A percentile compares a stretch with the other conserved stretches of the same genome.
Evolutionary conservation across 2,329 filamentous ascomycete species (phyloP).

Genomic region (Penicillium sp.): DNA sequence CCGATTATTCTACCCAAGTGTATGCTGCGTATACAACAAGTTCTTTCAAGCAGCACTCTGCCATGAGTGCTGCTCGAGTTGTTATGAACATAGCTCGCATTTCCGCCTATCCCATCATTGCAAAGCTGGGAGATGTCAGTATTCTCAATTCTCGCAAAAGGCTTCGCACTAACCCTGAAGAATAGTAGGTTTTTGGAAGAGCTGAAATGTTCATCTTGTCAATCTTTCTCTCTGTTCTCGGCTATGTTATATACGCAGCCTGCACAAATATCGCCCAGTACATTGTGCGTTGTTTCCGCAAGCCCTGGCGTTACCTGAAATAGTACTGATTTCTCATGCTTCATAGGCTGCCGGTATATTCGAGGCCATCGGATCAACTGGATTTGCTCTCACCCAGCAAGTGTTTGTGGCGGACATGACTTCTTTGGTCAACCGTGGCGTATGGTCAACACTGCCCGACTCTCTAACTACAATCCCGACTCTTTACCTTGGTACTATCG

Average conservation of each 20-base stretch:
- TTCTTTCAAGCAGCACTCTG: slow-evolving; percentile 26
- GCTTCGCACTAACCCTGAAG: not conserved
- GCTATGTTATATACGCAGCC: slow-evolving; percentile 60
- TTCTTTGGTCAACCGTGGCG: slow-evolving; percentile 59
- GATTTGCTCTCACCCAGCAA: slow-evolving; percentile 62
- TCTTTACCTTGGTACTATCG: slow-evolving; percentile 58
- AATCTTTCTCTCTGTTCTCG: slow-evolving; percentile 56
- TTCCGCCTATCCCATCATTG: slow-evolving; percentile 29
- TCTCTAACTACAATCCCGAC: slow-evolving; percentile 49
- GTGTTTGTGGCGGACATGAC: slow-evolving; percentile 67
- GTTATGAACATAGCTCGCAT: slow-evolving; percentile 27
- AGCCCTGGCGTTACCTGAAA: not conserved
- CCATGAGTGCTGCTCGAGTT: slow-evolving; percentile 24
- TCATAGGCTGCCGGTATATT: slow-evolving; percentile 53
- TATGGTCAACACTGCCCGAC: slow-evolving; percentile 62
- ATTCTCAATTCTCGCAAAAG: not conserved
- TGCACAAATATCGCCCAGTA: slow-evolving; percentile 51
- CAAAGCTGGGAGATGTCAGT: slow-evolving; percentile 26
- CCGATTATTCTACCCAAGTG: slow-evolving; percentile 24
- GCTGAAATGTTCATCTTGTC: slow-evolving; percentile 60
- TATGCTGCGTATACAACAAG: slow-evolving; percentile 26
- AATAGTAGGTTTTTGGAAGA: slow-evolving; percentile 57
- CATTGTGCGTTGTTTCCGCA: slow-evolving; percentile 41
- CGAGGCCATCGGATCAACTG: slow-evolving; percentile 62
- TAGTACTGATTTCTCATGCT: not conserved